Conservation (phyloP, 2,329 filamentous ascomycete species). For the Cercospora janseana region DNA sequence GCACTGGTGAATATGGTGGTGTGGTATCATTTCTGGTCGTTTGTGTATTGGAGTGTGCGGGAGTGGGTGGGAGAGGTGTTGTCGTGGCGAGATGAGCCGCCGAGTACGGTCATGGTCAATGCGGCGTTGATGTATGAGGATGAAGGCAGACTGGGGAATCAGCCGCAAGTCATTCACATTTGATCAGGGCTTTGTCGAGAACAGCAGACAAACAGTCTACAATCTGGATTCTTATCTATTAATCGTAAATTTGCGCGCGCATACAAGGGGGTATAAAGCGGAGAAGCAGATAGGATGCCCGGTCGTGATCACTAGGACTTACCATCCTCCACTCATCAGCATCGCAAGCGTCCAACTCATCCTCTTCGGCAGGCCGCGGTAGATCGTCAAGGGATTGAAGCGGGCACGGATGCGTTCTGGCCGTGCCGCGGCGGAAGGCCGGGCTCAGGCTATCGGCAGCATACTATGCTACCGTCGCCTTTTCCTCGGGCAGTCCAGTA, state of each 20-base stretch:
- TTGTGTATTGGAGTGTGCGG: slow-evolving; percentile 7
- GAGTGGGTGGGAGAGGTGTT: slow-evolving; percentile 58
- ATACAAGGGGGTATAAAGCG: slow-evolving; percentile 13
- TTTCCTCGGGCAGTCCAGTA: slow-evolving; percentile 20
- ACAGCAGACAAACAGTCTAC: not conserved
- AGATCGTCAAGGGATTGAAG: not conserved
- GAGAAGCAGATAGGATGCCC: slow-evolving; percentile 10
- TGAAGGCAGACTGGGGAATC: slow-evolving; percentile 51
- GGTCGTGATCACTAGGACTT: too few species aligned
- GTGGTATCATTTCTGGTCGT: slow-evolving; percentile 57
- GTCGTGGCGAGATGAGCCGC: slow-evolving; percentile 49
- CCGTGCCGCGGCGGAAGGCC: not conserved
- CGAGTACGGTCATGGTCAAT: slow-evolving; percentile 57
- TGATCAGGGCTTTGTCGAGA: slow-evolving; percentile 14
- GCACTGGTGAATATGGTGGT: slow-evolving; percentile 41
- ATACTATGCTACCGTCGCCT: slow-evolving; percentile 19
- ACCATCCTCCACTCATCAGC: too few species aligned
- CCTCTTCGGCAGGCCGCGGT: not conserved
- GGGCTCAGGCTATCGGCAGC: slow-evolving; percentile 1
- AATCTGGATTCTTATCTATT: not conserved
- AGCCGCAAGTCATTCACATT: slow-evolving; percentile 40
- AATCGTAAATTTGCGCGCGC: not conserved
- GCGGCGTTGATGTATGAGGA: slow-evolving; percentile 55
- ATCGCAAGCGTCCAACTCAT: not conserved
- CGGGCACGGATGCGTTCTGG: not conserved